These are phyloP conservation scores for Pythium folliculosum DNA, from an alignment of 352 stramenopile species.

Conservation along the genomic window DNA sequence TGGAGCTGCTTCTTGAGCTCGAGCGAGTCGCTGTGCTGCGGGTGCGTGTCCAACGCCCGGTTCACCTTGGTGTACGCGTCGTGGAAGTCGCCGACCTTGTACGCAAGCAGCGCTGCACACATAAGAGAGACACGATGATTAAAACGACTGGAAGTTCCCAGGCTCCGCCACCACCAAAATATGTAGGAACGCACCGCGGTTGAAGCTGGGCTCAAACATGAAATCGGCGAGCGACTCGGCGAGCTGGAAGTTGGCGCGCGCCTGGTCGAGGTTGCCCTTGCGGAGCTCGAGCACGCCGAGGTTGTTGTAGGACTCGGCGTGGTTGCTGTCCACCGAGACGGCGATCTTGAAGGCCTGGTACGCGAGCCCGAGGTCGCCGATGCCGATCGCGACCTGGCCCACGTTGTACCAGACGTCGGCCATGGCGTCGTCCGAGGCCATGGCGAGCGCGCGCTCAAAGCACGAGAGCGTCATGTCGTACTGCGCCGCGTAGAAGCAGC, in stretches of 20 bases:
- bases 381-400: slow-evolving; percentile 90
- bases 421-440: slow-evolving; percentile 90
- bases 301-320: slow-evolving; percentile 93
- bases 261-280: slow-evolving; percentile 88
- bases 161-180: too few relatives aligned
- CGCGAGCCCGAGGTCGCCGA: slow-evolving; percentile 91
- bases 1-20: slow-evolving; percentile 90
- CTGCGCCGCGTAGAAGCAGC: slow-evolving; percentile 93
- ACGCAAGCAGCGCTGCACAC: slow-evolving; percentile 80
- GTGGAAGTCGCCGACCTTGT: slow-evolving; percentile 91
- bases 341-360: slow-evolving; percentile 95
- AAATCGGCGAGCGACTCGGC: slow-evolving; percentile 81
- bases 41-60: slow-evolving; percentile 77
- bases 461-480: slow-evolving; percentile 95
- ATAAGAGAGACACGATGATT: background rate
- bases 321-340: slow-evolving; percentile 88
- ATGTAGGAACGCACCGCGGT: slow-evolving; percentile 71
- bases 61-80: slow-evolving; percentile 87
- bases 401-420: slow-evolving; percentile 96
- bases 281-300: slow-evolving; percentile 89
- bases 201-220: slow-evolving; percentile 93
- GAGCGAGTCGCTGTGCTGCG: slow-evolving; percentile 83
- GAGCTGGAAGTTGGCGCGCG: slow-evolving; percentile 79
- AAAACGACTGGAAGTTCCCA: too few relatives aligned
- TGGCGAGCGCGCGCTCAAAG: slow-evolving; percentile 88